Evolutionary conservation across 768 basidiomycete genomes (phyloP), one percentile per base, ranked within the genome.

Genomic region (Cystobasidium onofrii): DNA sequence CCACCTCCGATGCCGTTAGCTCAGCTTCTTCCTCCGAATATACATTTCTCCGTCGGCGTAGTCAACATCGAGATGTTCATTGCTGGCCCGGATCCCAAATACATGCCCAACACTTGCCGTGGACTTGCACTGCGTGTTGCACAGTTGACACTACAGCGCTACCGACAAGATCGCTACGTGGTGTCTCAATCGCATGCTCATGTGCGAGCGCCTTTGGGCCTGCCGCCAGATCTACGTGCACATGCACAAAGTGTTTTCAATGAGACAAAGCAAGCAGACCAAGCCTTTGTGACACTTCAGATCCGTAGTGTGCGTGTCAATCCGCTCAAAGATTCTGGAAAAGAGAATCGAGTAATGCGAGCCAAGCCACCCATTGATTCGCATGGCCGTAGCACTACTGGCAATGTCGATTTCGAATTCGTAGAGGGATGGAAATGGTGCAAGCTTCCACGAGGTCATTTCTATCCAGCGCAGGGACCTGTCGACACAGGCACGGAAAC

Each of bases 81-180:
- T 64, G 89, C 90, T 7, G 86, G 88, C n/a, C 85, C 85, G 41
- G 93, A 95, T 79, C 84, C 92, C 67, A 91, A 91, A 75, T 89
- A 89, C 67, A 84, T 85, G 44, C 80, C 86, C 69, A 86, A 86
- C 55, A 82, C 90, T 15, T 88, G 86, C 1, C 86, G 90, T 33
- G 91, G 91, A 1, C 80, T 90, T 70, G 86, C 87, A 1, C 78
- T 87, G 33, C 85, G 81, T 27, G 86, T 85, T 0, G 83, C 86
- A 1, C 52, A 87, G 6, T 84, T 85, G 1, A 57, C 86, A 9
- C 84, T 87, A 70, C 88, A 88, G 77, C 86, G 85, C 77, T 85
- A 84, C 34, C 76, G 88, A 43, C 83, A 57, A 74, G 18, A 70
- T 70, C 10, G 73, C 75, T 54, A 77, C 74, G 29, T 74, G 74